A percentile compares a stretch with the other conserved stretches of the same genome.
These are phyloP conservation scores for Naematelia aurantialba DNA, from an alignment of 768 basidiomycete genomes.

Conservation along the genomic window DNA sequence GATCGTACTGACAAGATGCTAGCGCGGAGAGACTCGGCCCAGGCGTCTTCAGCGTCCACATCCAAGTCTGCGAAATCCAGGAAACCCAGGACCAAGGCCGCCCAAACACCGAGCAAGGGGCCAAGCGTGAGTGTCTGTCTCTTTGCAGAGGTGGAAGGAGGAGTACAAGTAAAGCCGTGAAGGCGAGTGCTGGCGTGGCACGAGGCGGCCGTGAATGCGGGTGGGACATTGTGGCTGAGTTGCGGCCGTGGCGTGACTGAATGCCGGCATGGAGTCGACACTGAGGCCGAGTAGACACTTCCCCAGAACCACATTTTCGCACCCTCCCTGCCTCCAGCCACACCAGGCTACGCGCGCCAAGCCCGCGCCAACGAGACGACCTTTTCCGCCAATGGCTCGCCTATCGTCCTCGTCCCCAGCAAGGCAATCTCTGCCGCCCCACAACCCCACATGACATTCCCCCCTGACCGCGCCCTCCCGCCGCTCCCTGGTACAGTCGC, in stretches of 20 bases:
- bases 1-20: background rate
- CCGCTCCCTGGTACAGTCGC: too few species aligned
- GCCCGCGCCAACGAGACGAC: constrained; percentile 72
- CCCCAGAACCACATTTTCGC: constrained; percentile 58
- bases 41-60: background rate
- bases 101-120: constrained; percentile 9
- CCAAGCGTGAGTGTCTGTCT: constrained; percentile 29
- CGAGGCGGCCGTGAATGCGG: too few species aligned
- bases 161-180: background rate
- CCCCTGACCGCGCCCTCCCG: background rate
- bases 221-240: too few species aligned
- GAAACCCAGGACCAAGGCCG: background rate
- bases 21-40: background rate
- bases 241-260: too few species aligned
- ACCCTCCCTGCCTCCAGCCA: constrained; percentile 57
- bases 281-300: constrained; percentile 9
- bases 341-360: constrained; percentile 59
- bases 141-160: background rate
- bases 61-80: constrained; percentile 8
- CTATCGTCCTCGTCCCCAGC: constrained; percentile 66
- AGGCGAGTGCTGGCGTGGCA: too few species aligned
- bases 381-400: constrained; percentile 77
- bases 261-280: too few species aligned
- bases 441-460: constrained; percentile 1
- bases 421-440: too few species aligned